Base-by-base conservation (phyloP, 352 stramenopile species). In the Pythium biforme region DNA sequence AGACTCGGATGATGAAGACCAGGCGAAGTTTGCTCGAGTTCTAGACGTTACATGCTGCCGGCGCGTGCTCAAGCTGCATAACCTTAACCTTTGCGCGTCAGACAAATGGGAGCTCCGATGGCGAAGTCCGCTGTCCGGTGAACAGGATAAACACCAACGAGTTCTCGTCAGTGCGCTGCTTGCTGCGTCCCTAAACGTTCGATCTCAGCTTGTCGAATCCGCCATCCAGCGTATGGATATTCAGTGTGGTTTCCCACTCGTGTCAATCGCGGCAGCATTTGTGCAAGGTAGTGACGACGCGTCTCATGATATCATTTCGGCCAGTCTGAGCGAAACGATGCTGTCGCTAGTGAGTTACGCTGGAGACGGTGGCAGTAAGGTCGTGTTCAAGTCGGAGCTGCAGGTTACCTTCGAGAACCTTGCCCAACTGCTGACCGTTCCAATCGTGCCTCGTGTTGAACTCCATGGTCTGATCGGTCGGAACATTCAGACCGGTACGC, bases 61-160 rank as follows among this genome's bases (percentile, higher is more conserved):
- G 8, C 73, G 83, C 52, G 56, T 59, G 9, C 69, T 86, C 10
- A 49, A 39, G 14, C 67, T 89, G 39, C 47, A 72, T 12, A 54
- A 72, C 4, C 37, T 63, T n/a, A n/a, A n/a, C 31, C 31, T 11
- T 4, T 23, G 70, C 22, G 55, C 77, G 20, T 89, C 84, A 7
- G 80, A 91, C 27, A 90, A 86, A 20, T 94, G 86, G 86, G 83
- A 94, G 56, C 29, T 94, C 40, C 71, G 83, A 48, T 94, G 86
- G 86, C 76, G 82, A 61, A 77, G 60, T 20, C 86, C 84, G 9
- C 58, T 93, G 15, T 74, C 76, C 22, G 76, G 76, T 51, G 80
- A 89, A 57, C 69, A 77, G 71, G 83, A 81, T 53, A 85, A 86
- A 15, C 80, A 93, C 47, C 81, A 71, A 25, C 75, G 84, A 4